Base-by-base conservation (phyloP, 2,329 filamentous ascomycete species). In the Diaporthe amygdali region DNA sequence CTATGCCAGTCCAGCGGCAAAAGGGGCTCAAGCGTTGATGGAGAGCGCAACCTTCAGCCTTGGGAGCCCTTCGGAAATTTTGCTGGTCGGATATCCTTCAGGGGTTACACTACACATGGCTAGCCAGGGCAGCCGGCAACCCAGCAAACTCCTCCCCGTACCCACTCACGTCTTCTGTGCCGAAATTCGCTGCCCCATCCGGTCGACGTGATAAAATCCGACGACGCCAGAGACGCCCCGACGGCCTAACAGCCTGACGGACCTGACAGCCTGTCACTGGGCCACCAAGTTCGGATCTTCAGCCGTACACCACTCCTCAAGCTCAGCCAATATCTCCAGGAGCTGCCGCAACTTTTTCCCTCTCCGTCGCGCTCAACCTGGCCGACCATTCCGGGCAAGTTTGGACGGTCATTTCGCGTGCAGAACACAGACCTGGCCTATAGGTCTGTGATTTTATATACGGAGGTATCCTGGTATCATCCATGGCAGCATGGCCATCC, bases 21-120 rank as follows among this genome's bases (percentile, higher is more conserved):
- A 70, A 64, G 68, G 59, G 68, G 68, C 68, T 66, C 56, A 46
- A 56, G 41, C 66, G 59, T 37, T 44, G 10, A 49, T 52, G 47
- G 51, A 52, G 20, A 68, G 70, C 70, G 70, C 70, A 72, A 66
- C 59, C 61, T 70, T 70, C 56, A 69, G 70, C 67, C 69, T 66
- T 64, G 59, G 55, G 59, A 49, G 66, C 52, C 66, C 46, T 59
- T 61, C 59, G 67, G 67, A 69, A 66, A 44, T 70, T 70, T 72
- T 66, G 56, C 41, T 46, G 55, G 49, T 66, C 67, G 55, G 49
- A 47, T 55, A 55, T 54, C 27, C 59, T 47, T 68, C 66, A 68
- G 66, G 66, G 66, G 66, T 68, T 30, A 34, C 59, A 30, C 25
- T 39, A 14, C 44, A 47, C 22, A 49, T 55, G 49, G n/a, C 51